A percentile compares a stretch with the other conserved stretches of the same genome.
These are phyloP conservation scores for Pythium insidiosum DNA, from an alignment of 352 stramenopile genomes.

Conservation along the genomic window DNA sequence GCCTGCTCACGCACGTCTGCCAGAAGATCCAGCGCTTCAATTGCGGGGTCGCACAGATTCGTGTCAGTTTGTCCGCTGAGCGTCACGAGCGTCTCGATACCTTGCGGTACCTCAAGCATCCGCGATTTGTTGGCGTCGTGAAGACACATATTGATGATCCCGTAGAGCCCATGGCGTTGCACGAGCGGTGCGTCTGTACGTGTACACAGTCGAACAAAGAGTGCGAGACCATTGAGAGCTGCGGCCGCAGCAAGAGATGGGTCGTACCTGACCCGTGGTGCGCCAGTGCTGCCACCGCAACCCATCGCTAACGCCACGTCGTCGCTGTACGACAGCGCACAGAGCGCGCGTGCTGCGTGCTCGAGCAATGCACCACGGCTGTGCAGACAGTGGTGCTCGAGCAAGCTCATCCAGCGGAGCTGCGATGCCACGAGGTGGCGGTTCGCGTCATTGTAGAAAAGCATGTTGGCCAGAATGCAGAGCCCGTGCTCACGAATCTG, in stretches of 20 bases:
- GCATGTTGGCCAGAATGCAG: conserved; percentile 68
- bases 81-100: conserved; percentile 73
- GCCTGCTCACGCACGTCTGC: conserved; percentile 50
- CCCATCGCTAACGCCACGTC: conserved; percentile 54
- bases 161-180: conserved; percentile 59
- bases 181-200: conserved; percentile 20
- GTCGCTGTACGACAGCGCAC: conserved; percentile 79
- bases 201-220: conserved; percentile 44
- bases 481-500: conserved; percentile 65
- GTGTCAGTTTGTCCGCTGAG: conserved; percentile 52
- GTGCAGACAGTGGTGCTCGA: conserved; percentile 41
- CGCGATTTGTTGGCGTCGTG: conserved; percentile 78
- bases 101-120: conserved; percentile 62
- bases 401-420: conserved; percentile 40
- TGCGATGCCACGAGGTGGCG: conserved; percentile 53
- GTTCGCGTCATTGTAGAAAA: conserved; percentile 91
- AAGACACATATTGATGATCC: conserved; percentile 78
- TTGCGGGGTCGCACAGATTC: conserved; percentile 57
- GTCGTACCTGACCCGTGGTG: no score
- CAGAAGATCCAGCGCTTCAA: conserved; percentile 70
- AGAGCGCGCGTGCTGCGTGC: conserved; percentile 66
- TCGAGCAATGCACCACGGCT: conserved; percentile 33
- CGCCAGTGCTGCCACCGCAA: not conserved
- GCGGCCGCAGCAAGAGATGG: conserved; percentile 1
- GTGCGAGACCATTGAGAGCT: conserved; percentile 23